A percentile compares a stretch with the other conserved stretches of the same genome.
Evolutionary conservation across 371 early-diverging fungal genomes (phyloP).

Genomic region (Apophysomyces variabilis): DNA sequence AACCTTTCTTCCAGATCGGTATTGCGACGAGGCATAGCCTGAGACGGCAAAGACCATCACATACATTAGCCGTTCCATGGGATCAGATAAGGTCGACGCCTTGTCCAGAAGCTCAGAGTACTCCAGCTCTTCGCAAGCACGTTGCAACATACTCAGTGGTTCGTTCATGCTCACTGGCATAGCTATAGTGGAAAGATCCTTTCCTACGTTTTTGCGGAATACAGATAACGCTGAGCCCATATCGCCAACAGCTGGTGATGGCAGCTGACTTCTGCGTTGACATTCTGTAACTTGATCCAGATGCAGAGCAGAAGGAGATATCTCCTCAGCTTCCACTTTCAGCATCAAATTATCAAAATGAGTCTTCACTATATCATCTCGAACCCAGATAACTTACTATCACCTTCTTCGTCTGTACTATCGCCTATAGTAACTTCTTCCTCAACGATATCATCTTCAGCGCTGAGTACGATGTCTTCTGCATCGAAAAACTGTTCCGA

Average conservation of each 20-base stretch:
- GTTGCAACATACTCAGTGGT: conserved; percentile 88
- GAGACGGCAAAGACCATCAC: conserved; percentile 88
- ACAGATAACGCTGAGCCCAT: conserved; percentile 71
- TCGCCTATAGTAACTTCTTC: conserved; percentile 13
- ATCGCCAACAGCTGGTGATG: conserved; percentile 73
- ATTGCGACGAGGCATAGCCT: conserved; percentile 80
- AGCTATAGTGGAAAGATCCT: conserved; percentile 88
- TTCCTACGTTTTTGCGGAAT: conserved; percentile 91
- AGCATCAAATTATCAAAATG: neutral
- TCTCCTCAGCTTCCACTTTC: neutral
- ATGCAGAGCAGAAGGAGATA: neutral
- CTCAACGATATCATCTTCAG: conserved; percentile 39
- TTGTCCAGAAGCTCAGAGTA: conserved; percentile 80
- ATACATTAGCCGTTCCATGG: conserved; percentile 77
- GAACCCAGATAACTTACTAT: neutral
- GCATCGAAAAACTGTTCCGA: conserved; percentile 69
- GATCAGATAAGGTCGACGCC: conserved; percentile 66
- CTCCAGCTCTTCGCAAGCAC: conserved; percentile 89
- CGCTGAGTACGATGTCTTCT: conserved; percentile 49
- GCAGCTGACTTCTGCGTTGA: conserved; percentile 67
- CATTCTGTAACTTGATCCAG: neutral
- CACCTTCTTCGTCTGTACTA: conserved; percentile 28
- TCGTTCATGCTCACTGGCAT: conserved; percentile 95
- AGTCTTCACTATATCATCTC: neutral
- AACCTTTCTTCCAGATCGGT: conserved; percentile 80